Conservation (phyloP, 345 rosid species). For the Heritiera fomes region DNA sequence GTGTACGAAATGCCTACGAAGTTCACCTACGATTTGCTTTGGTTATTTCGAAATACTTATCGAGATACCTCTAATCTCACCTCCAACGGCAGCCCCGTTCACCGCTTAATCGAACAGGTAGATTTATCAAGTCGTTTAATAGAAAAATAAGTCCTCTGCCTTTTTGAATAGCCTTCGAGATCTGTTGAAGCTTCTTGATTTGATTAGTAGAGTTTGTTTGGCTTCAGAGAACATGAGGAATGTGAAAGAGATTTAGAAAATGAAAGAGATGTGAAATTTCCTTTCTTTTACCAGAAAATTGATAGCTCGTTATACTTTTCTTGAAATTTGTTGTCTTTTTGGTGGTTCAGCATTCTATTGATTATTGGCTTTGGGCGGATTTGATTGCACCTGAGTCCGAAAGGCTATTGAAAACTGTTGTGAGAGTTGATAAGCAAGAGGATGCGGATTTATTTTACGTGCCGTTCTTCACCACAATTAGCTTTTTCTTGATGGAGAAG, state of each 20-base stretch:
- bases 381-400: slow-evolving; percentile 73
- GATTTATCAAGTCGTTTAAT: not conserved
- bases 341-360: slow-evolving; percentile 76
- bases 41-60: slow-evolving; percentile 69
- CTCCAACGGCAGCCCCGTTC: slow-evolving; percentile 97
- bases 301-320: not conserved
- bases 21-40: slow-evolving; percentile 81
- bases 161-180: not conserved
- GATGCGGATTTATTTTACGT: slow-evolving; percentile 88
- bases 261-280: not conserved
- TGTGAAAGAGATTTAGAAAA: too few species aligned
- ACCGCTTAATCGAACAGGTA: slow-evolving; percentile 90
- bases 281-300: not conserved
- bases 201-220: not conserved
- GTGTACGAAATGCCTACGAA: slow-evolving; percentile 88
- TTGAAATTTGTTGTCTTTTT: not conserved
- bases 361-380: slow-evolving; percentile 98
- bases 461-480: slow-evolving; percentile 87
- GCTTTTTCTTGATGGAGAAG: slow-evolving; percentile 93
- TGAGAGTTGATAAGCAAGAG: slow-evolving; percentile 72
- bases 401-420: slow-evolving; percentile 75
- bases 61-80: slow-evolving; percentile 77
- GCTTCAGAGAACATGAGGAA: not conserved
- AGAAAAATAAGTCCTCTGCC: too few species aligned
- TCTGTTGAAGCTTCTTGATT: not conserved